Evolutionary conservation across 495 filamentous ascomycete genomes (phyloP), one percentile per base, ranked within the genome.

Genomic region (Aspergillus taichungensis): DNA sequence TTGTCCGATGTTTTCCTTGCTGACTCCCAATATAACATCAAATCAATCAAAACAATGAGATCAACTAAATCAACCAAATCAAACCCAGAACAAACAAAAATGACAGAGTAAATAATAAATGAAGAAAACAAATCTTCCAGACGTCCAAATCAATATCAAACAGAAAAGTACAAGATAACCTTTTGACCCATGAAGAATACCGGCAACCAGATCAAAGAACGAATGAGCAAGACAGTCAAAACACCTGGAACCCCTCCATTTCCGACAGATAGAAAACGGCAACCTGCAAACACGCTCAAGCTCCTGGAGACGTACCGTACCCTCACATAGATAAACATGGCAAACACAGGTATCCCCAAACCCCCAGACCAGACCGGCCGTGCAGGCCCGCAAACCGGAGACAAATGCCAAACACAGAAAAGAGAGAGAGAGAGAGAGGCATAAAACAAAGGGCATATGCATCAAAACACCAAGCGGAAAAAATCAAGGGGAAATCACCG

Each of bases 401-500:
- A 24, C 18, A 24, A 24, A 24, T n/a, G n/a, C n/a, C n/a, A n/a
- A n/a, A n/a, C n/a, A 24, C 18, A 24, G 18, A 24, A 4, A 24
- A 24, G 18, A 24, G 18, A 24, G 18, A 4, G 18, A 24, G n/a
- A n/a, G n/a, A n/a, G 30, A 35, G n/a, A 49, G 27, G 24, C n/a
- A n/a, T 24, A 46, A 51, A 43, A 29, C 42, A 37, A 43, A 42
- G 30, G 12, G 14, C 43, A 36, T 46, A 43, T 44, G 47, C 50
- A 46, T 42, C 39, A 30, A 56, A 51, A 53, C 41, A 53, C 40
- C 38, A 41, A 54, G 49, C 35, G 47, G 34, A 32, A 47, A 30
- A 33, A 59, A 37, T 51, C 55, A 53, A 46, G 37, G 40, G 43
- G 54, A 48, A 44, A 58, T 56, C 50, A 55, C 51, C 50, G 53